Evolutionary conservation across 352 stramenopile species (phyloP), one percentile per base, ranked within the genome.

Genomic region (Globisporangium ultimum): DNA sequence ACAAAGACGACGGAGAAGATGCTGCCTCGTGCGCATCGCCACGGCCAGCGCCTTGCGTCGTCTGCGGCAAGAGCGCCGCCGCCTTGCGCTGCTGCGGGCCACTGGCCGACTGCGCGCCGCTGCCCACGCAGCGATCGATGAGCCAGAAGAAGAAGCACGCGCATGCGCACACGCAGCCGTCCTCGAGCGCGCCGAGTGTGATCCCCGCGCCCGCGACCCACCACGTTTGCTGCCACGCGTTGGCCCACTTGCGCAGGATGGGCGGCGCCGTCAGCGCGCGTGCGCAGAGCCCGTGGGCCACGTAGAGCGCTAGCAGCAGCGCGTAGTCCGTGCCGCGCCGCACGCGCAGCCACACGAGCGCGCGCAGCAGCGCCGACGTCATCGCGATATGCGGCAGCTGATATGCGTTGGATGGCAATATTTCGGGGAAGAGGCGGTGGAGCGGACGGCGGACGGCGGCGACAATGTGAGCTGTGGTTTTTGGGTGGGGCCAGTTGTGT

Each of bases 171-270:
- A 87, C 74, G 49, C 74, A 84, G 15, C 72, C 50, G 49, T 89
- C 79, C 55, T 89, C 65, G 14, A 83, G 45, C n/a, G 52, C 57
- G 36, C 76, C 79, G 3, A 89, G 58, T 17, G 55, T 13, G 24
- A 89, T 50, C 0, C 79, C 79, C 22, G 71, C 20, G 38, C 58
- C 40, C 10, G 59, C 61, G 11, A 81, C 48, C 58, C 47, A 64
- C 62, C 62, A 76, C 22, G 59, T 71, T 15, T 67, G 68, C 32
- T 87, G 76, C 64, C 70, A 73, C n/a, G 74, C 68, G 48, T 76
- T 84, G 34, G 68, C 79, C 79, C 79, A 87, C 58, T 84, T 87
- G 56, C 47, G 40, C 24, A 83, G 55, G 24, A 83, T 48, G 17
- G 67, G 58, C 0, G 58, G 45, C 5, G 70, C 24, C 40, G 70